Evolutionary conservation across 345 rosid species (phyloP).

Genomic region (Hevea brasiliensis): DNA sequence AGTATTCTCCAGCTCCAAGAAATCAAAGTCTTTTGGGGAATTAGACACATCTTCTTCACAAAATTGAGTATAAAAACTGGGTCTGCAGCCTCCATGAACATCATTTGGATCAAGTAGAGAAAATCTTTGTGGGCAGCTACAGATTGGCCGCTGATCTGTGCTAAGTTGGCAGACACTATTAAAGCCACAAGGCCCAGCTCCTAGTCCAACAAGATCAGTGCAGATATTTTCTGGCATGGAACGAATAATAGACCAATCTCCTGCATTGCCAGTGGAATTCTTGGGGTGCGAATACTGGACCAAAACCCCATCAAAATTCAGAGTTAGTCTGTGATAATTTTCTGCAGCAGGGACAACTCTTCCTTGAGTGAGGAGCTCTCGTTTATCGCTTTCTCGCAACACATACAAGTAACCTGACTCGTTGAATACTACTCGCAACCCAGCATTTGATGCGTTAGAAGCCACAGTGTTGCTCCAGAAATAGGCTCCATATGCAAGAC

Average conservation of each 20-base stretch:
- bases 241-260: constrained; percentile 19
- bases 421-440: constrained; percentile 25
- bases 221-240: constrained; percentile 38
- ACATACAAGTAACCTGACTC: constrained; percentile 29
- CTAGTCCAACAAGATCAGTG: background rate
- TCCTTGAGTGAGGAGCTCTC: constrained; percentile 1
- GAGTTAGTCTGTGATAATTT: constrained; percentile 29
- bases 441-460: constrained; percentile 18
- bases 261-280: constrained; percentile 2
- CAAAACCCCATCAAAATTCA: constrained; percentile 45
- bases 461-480: constrained; percentile 16
- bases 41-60: constrained; percentile 23
- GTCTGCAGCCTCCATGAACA: constrained; percentile 35
- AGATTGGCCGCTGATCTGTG: constrained; percentile 22
- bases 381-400: constrained; percentile 17
- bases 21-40: constrained; percentile 22
- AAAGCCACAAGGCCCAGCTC: constrained; percentile 42
- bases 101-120: constrained; percentile 32
- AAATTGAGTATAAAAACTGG: constrained; percentile 22
- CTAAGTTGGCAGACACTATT: constrained; percentile 33
- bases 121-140: constrained; percentile 35
- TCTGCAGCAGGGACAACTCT: background rate
- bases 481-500: constrained; percentile 20
- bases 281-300: constrained; percentile 25
- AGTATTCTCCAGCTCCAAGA: constrained; percentile 5